These are phyloP conservation scores for Candida corydali DNA, from an alignment of 805 yeast species.

Conservation along the genomic window DNA sequence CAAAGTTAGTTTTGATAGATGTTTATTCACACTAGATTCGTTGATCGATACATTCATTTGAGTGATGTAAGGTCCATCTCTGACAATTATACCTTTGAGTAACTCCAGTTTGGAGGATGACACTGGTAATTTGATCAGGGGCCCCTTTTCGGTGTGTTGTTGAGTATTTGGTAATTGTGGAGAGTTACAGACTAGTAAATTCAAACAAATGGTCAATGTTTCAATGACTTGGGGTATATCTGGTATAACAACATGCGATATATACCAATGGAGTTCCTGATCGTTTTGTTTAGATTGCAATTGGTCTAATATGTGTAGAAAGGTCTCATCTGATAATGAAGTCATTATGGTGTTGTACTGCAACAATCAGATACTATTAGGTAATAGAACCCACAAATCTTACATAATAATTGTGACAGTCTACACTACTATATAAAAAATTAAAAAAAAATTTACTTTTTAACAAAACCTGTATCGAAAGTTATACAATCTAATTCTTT, in stretches of 20 bases:
- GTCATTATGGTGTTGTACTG: too few relatives aligned
- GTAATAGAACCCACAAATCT: too few relatives aligned
- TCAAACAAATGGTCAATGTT: conserved; percentile 34
- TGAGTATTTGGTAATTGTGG: conserved; percentile 30
- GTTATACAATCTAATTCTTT: too few relatives aligned
- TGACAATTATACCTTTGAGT: conserved; percentile 56
- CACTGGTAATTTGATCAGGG: conserved; percentile 53
- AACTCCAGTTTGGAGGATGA: conserved; percentile 51
- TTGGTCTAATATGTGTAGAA: neutral
- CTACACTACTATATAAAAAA: too few relatives aligned
- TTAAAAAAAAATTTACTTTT: too few relatives aligned
- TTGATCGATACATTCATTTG: conserved; percentile 42
- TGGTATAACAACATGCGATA: conserved; percentile 17
- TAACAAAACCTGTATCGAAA: too few relatives aligned
- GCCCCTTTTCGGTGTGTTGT: conserved; percentile 28
- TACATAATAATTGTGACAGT: too few relatives aligned
- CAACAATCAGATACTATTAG: too few relatives aligned
- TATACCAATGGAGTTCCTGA: conserved; percentile 32
- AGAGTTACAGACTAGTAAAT: conserved; percentile 32
- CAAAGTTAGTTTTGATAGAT: conserved; percentile 23
- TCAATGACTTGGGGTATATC: conserved; percentile 33
- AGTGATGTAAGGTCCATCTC: conserved; percentile 51
- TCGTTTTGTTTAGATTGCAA: conserved; percentile 10
- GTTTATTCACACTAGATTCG: conserved; percentile 37
- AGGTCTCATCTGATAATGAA: neutral